phyloP scores from a whole-genome alignment of 257 asterid species.

The Schizonepeta tenuifolia region DNA sequence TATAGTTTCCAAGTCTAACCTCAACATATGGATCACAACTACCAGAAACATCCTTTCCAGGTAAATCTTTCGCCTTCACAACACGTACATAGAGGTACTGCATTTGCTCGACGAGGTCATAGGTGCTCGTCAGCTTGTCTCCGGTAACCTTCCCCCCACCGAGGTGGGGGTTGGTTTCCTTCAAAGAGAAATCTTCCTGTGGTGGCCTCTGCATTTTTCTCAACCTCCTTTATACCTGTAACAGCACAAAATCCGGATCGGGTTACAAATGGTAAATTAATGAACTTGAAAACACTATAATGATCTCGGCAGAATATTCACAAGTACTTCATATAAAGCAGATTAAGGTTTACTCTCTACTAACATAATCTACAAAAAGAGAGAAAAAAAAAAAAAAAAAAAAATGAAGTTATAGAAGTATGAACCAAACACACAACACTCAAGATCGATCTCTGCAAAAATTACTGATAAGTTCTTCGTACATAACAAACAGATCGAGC shows the following conservation, averaged over 20 bases:
- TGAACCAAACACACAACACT: conserved; percentile 3
- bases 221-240: conserved; percentile 36
- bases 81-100: conserved; percentile 75
- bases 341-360: neutral
- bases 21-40: conserved; percentile 71
- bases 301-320: conserved; percentile 1
- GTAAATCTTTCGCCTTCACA: conserved; percentile 70
- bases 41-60: conserved; percentile 66
- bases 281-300: conserved; percentile 5
- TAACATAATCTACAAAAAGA: neutral
- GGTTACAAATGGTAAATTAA: neutral
- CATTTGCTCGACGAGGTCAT: conserved; percentile 84
- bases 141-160: conserved; percentile 76
- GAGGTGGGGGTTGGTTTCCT: conserved; percentile 68
- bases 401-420: neutral
- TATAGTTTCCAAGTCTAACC: conserved; percentile 69
- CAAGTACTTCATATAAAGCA: neutral
- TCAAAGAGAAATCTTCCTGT: conserved; percentile 57
- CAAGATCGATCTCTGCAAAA: neutral
- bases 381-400: neutral
- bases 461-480: too few species aligned
- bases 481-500: neutral
- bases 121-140: conserved; percentile 71
- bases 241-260: neutral
- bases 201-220: conserved; percentile 64